Percentiles rank a stretch among this genome's conserved stretches.
Conservation (phyloP, 148 eudicot species). For the Suaeda aralocaspica region DNA sequence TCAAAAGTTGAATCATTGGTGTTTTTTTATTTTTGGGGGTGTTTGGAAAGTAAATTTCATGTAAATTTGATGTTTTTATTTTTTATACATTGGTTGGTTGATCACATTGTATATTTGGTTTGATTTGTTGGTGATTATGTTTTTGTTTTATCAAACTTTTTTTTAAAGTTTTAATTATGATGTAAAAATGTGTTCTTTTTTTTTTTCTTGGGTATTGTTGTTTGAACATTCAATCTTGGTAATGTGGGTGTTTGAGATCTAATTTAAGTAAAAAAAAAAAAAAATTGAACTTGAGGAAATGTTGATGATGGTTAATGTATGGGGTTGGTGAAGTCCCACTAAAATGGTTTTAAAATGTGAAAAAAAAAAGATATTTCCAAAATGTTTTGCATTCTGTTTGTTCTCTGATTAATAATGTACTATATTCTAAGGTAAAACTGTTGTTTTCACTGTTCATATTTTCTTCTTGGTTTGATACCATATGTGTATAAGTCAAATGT, state of each 20-base stretch:
- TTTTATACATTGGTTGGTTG: conserved; percentile 3
- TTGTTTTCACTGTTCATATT: neutral
- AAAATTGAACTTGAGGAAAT: neutral
- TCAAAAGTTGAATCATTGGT: neutral
- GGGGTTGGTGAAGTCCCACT: conserved; percentile 14
- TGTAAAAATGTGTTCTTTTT: neutral
- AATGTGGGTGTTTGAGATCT: conserved; percentile 7
- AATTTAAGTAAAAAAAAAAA: neutral
- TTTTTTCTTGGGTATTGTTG: neutral
- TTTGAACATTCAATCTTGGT: conserved; percentile 1
- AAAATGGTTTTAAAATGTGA: neutral
- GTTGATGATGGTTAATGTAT: conserved; percentile 1
- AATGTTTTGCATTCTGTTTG: conserved; percentile 21
- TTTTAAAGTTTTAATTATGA: neutral
- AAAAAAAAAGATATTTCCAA: neutral
- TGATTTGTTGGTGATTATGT: conserved; percentile 10
- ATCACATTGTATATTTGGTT: conserved; percentile 14
- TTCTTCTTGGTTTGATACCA: neutral
- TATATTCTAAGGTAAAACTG: neutral
- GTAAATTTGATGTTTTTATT: neutral
- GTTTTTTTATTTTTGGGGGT: neutral
- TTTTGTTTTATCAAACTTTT: no score
- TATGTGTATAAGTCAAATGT: neutral
- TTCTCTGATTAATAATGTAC: conserved; percentile 8
- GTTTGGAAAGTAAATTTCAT: neutral